Percentiles rank a stretch among this genome's conserved stretches.
Evolutionary conservation across 176 grass and related monocot genomes (phyloP).

Genomic region (Carex littledalei): DNA sequence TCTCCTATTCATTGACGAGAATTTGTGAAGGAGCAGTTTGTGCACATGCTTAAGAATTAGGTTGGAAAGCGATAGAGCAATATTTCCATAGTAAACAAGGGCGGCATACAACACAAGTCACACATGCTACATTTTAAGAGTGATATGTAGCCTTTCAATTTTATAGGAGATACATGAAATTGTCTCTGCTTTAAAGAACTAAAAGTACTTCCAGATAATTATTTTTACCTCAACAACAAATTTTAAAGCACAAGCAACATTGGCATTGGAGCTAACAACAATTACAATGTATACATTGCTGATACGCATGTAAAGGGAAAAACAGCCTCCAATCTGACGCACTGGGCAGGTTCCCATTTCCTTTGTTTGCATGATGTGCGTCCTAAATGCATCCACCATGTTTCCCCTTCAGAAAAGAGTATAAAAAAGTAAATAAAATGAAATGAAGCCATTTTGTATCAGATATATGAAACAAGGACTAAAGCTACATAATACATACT

Average conservation of each 20-base stretch:
- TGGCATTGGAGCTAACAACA: constrained; percentile 86
- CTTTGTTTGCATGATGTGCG: constrained; percentile 97
- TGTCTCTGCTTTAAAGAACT: neutral
- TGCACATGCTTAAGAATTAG: neutral
- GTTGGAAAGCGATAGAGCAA: neutral
- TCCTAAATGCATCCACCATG: constrained; percentile 97
- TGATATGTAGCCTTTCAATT: neutral
- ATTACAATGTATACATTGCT: constrained; percentile 95
- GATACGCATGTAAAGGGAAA: constrained; percentile 92
- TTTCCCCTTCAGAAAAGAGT: constrained; percentile 47
- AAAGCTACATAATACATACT: neutral
- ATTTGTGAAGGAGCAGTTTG: neutral
- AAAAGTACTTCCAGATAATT: neutral
- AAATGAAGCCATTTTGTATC: neutral
- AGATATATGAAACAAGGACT: neutral
- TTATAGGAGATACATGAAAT: neutral
- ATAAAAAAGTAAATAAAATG: neutral
- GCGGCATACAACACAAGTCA: neutral
- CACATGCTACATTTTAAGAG: neutral
- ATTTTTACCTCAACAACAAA: constrained; percentile 81
- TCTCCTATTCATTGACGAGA: neutral
- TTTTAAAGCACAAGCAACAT: constrained; percentile 91
- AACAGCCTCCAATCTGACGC: constrained; percentile 85
- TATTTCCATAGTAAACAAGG: constrained; percentile 4
- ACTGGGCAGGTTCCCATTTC: constrained; percentile 85